Evolutionary conservation across 2,329 filamentous ascomycete species (phyloP), one percentile per base, ranked within the genome.

Genomic region (Colletotrichum sidae): DNA sequence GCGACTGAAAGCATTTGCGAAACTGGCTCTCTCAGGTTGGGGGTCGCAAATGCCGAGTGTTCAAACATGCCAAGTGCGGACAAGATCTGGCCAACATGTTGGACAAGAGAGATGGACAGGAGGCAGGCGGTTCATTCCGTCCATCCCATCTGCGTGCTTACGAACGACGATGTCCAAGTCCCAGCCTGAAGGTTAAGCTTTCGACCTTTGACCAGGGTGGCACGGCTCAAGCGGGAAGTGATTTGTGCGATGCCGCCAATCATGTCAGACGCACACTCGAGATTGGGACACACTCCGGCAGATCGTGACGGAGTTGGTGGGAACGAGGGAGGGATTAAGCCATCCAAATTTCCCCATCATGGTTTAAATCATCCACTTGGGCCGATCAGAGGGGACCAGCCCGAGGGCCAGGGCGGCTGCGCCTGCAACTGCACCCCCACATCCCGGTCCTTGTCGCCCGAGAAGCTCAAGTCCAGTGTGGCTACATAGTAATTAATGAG

Each of bases 131-230:
- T 25, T 25, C 25, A 25, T 25, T 25, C 25, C 25, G 9, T 54
- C 49, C 42, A 54, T 38, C 35, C 37, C 11, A 42, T 33, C 17
- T 56, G 17, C 35, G n/a, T 46, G 15, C 15, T 47, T 25, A 35
- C 35, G 42, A 11, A 39, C 51, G 52, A 46, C 38, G 10, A 34
- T 37, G 37, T 52, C 49, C 52, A 50, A 45, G 62, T 62, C 62
- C 62, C 62, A 39, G 35, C 25, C 41, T 33, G 42, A 45, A 65
- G 58, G 58, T 65, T 65, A 65, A 62, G 62, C 52, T 65, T 65
- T 65, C 25, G 13, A 47, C n/a, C 12, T 46, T 17, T 34, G 52
- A 57, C 62, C 33, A 51, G 62, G 62, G 37, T 65, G 58, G 62
- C 62, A 56, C 58, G 58, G 62, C 47, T 52, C 50, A 38, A 10